These are phyloP conservation scores for Huntiella bhutanensis DNA, from an alignment of 2,329 filamentous ascomycete species.

Conservation along the genomic window DNA sequence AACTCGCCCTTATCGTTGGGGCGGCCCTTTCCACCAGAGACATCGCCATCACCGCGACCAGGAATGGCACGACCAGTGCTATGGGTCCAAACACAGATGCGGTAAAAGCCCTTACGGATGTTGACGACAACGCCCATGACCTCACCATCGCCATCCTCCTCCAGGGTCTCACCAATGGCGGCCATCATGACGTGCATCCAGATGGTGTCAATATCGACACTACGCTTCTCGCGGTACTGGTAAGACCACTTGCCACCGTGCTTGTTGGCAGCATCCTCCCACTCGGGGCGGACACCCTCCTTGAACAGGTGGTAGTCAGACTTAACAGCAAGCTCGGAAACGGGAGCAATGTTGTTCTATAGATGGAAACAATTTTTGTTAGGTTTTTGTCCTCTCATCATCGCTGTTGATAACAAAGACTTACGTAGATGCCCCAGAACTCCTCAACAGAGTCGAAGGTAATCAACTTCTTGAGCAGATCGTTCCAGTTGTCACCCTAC, in stretches of 20 bases:
- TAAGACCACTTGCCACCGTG: conserved; percentile 98
- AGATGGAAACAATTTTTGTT: not conserved
- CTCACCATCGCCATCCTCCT: conserved; percentile 85
- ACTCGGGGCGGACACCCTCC: conserved; percentile 86
- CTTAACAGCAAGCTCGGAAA: conserved; percentile 89
- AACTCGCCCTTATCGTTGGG: conserved; percentile 68
- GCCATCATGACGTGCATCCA: conserved; percentile 96
- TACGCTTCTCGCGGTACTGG: conserved; percentile 90
- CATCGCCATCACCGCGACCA: conserved; percentile 52
- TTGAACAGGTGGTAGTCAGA: conserved; percentile 99
- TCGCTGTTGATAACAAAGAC: conserved; percentile 19
- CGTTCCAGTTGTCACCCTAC: conserved; percentile 95
- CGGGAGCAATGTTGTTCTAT: conserved; percentile 95
- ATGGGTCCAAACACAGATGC: conserved; percentile 92
- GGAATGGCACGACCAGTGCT: conserved; percentile 74
- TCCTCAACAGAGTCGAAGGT: conserved; percentile 98
- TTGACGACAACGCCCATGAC: conserved; percentile 99
- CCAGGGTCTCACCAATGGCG: conserved; percentile 92
- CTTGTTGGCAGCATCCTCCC: conserved; percentile 98
- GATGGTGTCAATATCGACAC: conserved; percentile 76
- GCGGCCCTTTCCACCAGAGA: conserved; percentile 59
- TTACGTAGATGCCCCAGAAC: conserved; percentile 98
- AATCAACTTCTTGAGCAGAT: conserved; percentile 93
- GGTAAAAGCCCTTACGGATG: conserved; percentile 94
- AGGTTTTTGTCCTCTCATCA: too few relatives aligned